Evolutionary conservation across 2,329 filamentous ascomycete genomes (phyloP), one percentile per base, ranked within the genome.

Genomic region (Fusarium keratoplasticum): DNA sequence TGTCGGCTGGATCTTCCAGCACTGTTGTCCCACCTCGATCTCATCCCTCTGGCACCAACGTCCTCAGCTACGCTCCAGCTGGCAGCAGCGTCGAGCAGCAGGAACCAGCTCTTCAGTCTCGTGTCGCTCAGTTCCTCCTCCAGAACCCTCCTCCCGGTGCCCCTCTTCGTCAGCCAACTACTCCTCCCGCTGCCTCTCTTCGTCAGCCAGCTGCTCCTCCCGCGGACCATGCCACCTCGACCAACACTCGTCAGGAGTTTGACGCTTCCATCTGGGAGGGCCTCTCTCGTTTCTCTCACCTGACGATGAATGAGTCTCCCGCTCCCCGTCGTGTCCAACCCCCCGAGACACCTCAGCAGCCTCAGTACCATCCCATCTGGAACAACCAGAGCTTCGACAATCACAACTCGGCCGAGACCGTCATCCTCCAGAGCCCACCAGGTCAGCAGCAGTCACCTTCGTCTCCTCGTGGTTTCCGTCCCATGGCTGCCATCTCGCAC

Each of bases 401-500:
- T 25, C 42, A 44, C 42, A 44, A 7, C 20, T 44, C 42, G 42
- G 42, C 20, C 20, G 42, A 44, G 4, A 20, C 47, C 18, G 11
- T 54, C 27, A 13, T 54, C 10, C 31, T 16, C 5, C 42, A 31
- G 2, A n/a, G 18, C 13, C 50, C 50, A n/a, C 18, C 50, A 4
- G 18, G 27, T 31, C 50, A 54, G 27, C 50, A 54, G 42, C 20
- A 44, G 40, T 44, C 61, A 5, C 35, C 35, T 3, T 27, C 57
- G 13, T 40, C 42, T n/a, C 35, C 69, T 27, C 71, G 71, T 9
- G 69, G 72, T 2, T 78, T 78, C 27, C 70, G 75, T 14, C 77
- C 77, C 20, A 79, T 79, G 77, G 70, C 73, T 14, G 71, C 75
- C 9, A 65, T 79, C 5, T 52, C 61, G 14, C 57, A 66, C 8